Evolutionary conservation across 768 basidiomycete species (phyloP).

Genomic region (Rhodotorula diobovata): DNA sequence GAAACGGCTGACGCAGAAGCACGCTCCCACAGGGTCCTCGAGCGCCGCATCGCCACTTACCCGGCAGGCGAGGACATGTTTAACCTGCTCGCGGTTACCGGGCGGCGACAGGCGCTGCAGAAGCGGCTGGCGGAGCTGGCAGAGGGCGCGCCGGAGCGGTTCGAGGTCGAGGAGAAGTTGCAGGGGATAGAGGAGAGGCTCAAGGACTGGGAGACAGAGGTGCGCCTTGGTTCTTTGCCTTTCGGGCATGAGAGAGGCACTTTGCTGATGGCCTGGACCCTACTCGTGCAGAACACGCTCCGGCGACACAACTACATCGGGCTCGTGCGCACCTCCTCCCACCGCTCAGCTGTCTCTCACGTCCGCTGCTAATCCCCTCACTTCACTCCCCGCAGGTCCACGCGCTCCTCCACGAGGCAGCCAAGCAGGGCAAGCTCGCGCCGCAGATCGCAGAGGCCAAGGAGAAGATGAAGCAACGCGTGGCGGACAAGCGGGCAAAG

Average conservation of each 20-base stretch:
- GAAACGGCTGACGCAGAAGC: too few relatives aligned
- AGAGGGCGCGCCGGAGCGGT: constrained; percentile 52
- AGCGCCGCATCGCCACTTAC: constrained; percentile 83
- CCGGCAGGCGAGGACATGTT: constrained; percentile 69
- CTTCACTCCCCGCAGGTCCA: constrained; percentile 47
- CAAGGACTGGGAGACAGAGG: constrained; percentile 36
- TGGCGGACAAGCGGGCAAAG: constrained; percentile 51
- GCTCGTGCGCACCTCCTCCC: background rate
- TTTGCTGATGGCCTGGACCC: background rate
- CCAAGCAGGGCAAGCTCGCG: constrained; percentile 63
- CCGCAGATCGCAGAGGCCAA: constrained; percentile 49
- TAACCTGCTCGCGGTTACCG: constrained; percentile 58
- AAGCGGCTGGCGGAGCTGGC: constrained; percentile 67
- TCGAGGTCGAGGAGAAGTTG: constrained; percentile 67
- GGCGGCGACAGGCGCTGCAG: constrained; percentile 52
- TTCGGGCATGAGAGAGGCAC: too few relatives aligned
- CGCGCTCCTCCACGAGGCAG: constrained; percentile 66
- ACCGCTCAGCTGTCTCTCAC: background rate
- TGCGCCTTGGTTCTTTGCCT: background rate
- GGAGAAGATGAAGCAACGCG: constrained; percentile 52
- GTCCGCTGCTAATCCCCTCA: background rate
- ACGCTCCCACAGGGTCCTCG: constrained; percentile 57
- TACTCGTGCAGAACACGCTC: constrained; percentile 57
- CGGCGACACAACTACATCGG: constrained; percentile 83
- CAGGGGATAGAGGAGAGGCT: constrained; percentile 44